Evolutionary conservation across 345 rosid genomes (phyloP).

Genomic region (Melaleuca quinquenervia): DNA sequence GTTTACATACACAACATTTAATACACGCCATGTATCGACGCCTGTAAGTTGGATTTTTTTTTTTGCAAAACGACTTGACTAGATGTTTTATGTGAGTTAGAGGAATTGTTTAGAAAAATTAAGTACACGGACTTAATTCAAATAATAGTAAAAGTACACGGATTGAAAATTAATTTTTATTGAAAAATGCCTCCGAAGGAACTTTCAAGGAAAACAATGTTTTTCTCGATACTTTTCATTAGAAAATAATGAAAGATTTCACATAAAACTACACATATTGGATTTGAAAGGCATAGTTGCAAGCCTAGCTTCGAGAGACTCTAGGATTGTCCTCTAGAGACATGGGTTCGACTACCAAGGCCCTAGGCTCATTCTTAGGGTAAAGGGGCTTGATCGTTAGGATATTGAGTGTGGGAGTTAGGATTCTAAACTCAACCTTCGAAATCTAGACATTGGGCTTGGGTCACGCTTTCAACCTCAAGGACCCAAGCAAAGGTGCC

Average conservation of each 20-base stretch:
- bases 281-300: too few species aligned
- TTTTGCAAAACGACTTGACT: too few species aligned
- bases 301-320: not conserved
- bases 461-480: not conserved
- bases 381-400: too few species aligned
- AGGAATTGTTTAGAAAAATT: too few species aligned
- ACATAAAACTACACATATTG: not conserved
- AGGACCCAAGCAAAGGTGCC: not conserved
- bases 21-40: not conserved
- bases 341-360: not conserved
- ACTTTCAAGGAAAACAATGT: not conserved
- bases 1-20: not conserved
- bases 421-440: not conserved
- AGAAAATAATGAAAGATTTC: not conserved
- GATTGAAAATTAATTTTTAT: not conserved
- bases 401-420: too few species aligned
- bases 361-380: rapidly evolving
- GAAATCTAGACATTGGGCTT: not conserved
- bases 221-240: not conserved
- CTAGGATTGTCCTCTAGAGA: not conserved
- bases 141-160: not conserved
- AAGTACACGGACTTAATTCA: not conserved
- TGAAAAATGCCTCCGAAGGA: not conserved
- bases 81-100: too few species aligned
- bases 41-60: rapidly evolving